phyloP scores from a whole-genome alignment of 2,329 filamentous ascomycete genomes.

The Paecilomyces sp. region DNA sequence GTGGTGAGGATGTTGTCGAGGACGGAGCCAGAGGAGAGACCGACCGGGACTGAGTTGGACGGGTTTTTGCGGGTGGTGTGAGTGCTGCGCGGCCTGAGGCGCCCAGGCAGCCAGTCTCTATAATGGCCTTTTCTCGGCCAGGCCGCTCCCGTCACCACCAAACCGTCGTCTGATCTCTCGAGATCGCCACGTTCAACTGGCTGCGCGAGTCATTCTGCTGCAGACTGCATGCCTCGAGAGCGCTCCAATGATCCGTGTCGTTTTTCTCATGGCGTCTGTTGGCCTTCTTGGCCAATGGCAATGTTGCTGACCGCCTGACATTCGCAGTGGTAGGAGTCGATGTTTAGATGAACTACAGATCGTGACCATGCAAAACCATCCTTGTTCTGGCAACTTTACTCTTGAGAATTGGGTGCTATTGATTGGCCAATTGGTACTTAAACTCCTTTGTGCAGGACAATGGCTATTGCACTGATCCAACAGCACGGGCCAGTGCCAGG shows the following conservation, averaged over 20 bases:
- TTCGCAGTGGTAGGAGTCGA: not conserved
- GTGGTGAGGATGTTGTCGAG: conserved; percentile 6
- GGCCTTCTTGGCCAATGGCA: not conserved
- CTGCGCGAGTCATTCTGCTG: not conserved
- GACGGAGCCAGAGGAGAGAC: conserved; percentile 1
- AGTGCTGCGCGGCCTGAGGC: conserved; percentile 6
- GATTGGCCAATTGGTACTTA: not conserved
- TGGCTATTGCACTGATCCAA: not conserved
- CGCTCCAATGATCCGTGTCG: not conserved
- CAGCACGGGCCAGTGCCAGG: not conserved
- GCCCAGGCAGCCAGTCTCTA: not conserved
- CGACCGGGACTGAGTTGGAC: conserved; percentile 1
- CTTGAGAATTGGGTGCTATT: not conserved
- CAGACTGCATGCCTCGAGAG: not conserved
- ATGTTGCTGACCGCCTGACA: not conserved
- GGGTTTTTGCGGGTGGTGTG: conserved; percentile 13
- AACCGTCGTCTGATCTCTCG: not conserved
- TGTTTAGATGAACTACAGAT: not conserved
- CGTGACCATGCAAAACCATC: not conserved
- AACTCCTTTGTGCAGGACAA: not conserved
- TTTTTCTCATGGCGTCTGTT: not conserved
- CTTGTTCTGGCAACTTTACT: not conserved
- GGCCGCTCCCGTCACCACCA: not conserved
- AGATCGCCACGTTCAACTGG: not conserved
- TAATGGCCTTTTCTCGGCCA: not conserved